Conservation (phyloP, 2,329 filamentous ascomycete genomes). For the Colletotrichum viniferum region DNA sequence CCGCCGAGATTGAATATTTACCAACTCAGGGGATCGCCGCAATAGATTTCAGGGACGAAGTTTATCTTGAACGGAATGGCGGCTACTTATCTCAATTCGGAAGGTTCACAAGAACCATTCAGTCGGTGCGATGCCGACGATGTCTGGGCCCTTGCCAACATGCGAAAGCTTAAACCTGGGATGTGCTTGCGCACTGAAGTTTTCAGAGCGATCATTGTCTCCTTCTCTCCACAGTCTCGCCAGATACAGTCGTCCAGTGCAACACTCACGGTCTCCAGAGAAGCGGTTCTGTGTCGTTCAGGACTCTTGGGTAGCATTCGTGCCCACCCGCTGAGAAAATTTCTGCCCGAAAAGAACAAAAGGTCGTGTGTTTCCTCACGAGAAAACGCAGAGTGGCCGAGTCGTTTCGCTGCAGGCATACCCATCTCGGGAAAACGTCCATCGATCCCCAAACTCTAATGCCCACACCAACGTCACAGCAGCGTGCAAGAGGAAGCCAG, state of each 20-base stretch:
- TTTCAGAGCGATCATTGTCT: background rate
- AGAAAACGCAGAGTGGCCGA: background rate
- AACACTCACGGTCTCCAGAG: background rate
- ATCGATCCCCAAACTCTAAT: background rate
- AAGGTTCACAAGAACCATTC: background rate
- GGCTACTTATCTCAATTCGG: background rate
- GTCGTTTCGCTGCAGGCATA: background rate
- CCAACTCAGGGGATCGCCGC: background rate
- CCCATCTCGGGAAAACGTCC: background rate
- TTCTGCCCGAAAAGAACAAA: background rate
- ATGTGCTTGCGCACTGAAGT: background rate
- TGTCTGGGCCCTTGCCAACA: background rate
- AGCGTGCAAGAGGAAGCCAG: background rate
- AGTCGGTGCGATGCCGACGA: background rate
- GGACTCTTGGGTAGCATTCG: background rate
- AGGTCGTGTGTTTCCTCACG: background rate
- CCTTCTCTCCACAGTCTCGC: background rate
- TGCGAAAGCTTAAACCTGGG: background rate
- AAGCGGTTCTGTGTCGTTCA: background rate
- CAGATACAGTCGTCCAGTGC: background rate
- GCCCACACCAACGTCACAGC: background rate
- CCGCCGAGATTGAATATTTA: background rate
- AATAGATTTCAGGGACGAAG: background rate
- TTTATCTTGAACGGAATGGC: background rate
- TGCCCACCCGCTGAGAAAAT: background rate